phyloP scores from a whole-genome alignment of 2,329 filamentous ascomycete species.

The Massarina eburnea region DNA sequence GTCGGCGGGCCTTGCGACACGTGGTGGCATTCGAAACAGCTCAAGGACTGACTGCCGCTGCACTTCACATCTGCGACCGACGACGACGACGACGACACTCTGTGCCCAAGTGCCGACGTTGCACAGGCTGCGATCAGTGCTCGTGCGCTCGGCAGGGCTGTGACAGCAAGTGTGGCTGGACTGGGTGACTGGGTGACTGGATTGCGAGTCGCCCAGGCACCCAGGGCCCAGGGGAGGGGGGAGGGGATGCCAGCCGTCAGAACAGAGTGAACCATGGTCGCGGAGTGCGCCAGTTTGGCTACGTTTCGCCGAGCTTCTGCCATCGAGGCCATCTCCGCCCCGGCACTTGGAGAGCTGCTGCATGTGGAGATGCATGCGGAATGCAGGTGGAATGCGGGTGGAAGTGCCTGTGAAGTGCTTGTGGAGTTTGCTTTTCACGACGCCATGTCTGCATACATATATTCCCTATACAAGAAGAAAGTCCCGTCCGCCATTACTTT shows the following conservation, averaged over 20 bases:
- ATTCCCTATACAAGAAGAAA: background rate
- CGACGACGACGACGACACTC: too few species aligned
- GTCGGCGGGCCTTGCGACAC: background rate
- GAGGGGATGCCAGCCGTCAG: too few species aligned
- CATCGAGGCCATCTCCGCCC: background rate
- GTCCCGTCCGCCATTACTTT: background rate
- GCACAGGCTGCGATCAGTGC: background rate
- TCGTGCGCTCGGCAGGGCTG: background rate
- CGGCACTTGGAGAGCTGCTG: background rate
- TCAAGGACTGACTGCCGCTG: background rate
- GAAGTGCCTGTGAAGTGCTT: too few species aligned
- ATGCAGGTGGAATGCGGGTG: too few species aligned
- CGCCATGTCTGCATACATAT: background rate
- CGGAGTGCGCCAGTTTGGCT: too few species aligned
- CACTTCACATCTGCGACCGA: background rate
- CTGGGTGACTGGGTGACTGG: too few species aligned
- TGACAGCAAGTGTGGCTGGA: background rate
- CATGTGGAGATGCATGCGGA: background rate
- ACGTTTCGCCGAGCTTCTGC: background rate
- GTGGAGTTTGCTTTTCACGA: background rate
- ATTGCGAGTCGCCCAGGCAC: too few species aligned
- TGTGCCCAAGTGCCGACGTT: background rate
- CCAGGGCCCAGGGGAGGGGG: too few species aligned
- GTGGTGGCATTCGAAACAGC: slow-evolving; percentile 1
- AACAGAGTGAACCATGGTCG: too few species aligned